phyloP scores from a whole-genome alignment of 164 flowering plant species.

The Magnolia officinalis region DNA sequence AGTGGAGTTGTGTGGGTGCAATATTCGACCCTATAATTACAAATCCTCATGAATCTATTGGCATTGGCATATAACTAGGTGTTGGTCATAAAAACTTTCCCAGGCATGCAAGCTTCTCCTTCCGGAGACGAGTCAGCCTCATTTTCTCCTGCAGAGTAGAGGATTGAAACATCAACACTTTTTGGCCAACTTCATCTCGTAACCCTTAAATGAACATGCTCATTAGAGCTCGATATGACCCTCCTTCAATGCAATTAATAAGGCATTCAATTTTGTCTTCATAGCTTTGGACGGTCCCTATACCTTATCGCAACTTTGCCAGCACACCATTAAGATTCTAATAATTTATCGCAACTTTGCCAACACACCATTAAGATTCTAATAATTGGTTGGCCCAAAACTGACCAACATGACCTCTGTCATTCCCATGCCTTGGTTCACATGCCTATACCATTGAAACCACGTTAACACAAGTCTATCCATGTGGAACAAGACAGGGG shows the following conservation, averaged over 20 bases:
- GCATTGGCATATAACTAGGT: no score
- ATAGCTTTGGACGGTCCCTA: background rate
- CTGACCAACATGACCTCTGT: background rate
- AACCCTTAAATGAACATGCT: background rate
- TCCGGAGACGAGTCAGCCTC: no score
- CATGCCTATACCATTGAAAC: background rate
- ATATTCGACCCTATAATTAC: no score
- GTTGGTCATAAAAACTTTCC: no score
- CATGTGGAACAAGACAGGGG: background rate
- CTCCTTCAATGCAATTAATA: background rate
- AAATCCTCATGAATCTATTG: no score
- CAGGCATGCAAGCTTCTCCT: no score
- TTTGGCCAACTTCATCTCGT: no score
- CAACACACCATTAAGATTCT: background rate
- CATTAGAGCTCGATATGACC: background rate
- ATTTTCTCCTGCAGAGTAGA: no score
- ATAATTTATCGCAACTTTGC: no score
- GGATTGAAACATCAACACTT: no score
- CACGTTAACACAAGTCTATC: background rate
- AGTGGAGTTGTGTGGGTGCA: no score
- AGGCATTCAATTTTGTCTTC: background rate
- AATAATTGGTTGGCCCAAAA: background rate
- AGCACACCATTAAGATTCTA: background rate
- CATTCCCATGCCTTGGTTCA: background rate
- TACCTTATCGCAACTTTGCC: no score